Evolutionary conservation across 2,329 filamentous ascomycete genomes (phyloP), one percentile per base, ranked within the genome.

Genomic region (Diaporthe helianthi): DNA sequence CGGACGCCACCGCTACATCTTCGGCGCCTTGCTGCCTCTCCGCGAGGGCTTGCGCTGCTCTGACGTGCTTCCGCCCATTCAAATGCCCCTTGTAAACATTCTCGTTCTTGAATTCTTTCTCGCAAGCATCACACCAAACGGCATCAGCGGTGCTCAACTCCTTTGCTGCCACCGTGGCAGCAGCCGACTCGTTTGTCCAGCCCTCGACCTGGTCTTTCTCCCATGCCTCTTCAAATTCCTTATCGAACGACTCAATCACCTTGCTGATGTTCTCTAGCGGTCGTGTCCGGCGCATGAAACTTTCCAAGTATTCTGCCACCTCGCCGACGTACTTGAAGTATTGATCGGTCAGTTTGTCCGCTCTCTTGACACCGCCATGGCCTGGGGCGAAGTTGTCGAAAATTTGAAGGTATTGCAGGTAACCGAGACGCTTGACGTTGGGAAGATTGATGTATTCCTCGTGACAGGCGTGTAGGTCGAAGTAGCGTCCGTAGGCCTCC

Each of bases 101-200:
- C 73, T 96, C 90, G 76, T 98, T 98, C 76, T 93, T 94, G 82
- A 98, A 99, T 70, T 95, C 93, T 81, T 94, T 98, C 77, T 96
- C 92, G 78, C 96, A 99, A 72, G 94, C 94, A 7, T 91, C 86
- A 76, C 96, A 99, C 92, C 93, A 98, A 19, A 94, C 86, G 0
- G 92, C 93, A 65, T 93, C 90, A 0, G 76, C 84, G 76, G 76
- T 76, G 67, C 79, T 82, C 2, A 80, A 58, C 33, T 75, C 72
- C 61, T 68, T 75, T 0, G 80, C 74, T 1, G 81, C 71, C 0
- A 80, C 46, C 26, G 81, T 79, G 24, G 81, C 73, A 9, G 75
- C 72, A 3, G 76, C 76, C 65, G 82, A 79, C 54, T 93, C 89
- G 51, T 84, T 81, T 71, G 88, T 85, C 95, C 95, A 98, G 3